Evolutionary conservation across 345 rosid species (phyloP), one percentile per base, ranked within the genome.

Genomic region (Arabis hirsuta): DNA sequence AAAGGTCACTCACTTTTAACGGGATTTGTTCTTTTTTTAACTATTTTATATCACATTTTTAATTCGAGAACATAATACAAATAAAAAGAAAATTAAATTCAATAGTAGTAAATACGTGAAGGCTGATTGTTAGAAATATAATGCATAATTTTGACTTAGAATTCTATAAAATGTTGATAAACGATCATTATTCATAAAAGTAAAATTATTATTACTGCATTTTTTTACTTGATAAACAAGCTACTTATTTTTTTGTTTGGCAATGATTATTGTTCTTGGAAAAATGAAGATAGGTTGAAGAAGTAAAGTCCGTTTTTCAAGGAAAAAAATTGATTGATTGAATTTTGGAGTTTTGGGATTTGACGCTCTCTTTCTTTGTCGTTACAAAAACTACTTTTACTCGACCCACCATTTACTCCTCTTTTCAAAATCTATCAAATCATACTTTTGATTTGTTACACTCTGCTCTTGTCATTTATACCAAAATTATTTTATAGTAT

Each of bases 1-100:
- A 69, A 76, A 76, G 79, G 54, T 69, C 58, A 54, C n/a, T 69
- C 71, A 46, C 79, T 76, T 76, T 76, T 68, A 68, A 65, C 77
- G 71, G 56, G 76, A 63, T 73, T 63, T 55, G 65, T 34, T 34
- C 6, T 64, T 55, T 38, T 32, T 8, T 7, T n/a, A 34, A 63
- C 50, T 36, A 12, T 34, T 54, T 72, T 54, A 3, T 19, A 9
- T 31, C 55, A 34, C 20, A 13, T 13, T 46, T 56, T 57, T 3
- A 20, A 13, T 36, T 36, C 44, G 2, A 54, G 16, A 44, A 12
- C 34, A 0, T 39, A 19, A 39, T n/a, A 12, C 27, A 5, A 9
- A 34, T 19, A 12, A 57, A 46, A 8, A 29, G 32, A 29, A 27
- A 45, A 9, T n/a, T 20, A 50, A 32, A 32, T 5, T 32, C 36